Base-by-base conservation (phyloP, 2,329 filamentous ascomycete species). In the Colletotrichum karsti region DNA sequence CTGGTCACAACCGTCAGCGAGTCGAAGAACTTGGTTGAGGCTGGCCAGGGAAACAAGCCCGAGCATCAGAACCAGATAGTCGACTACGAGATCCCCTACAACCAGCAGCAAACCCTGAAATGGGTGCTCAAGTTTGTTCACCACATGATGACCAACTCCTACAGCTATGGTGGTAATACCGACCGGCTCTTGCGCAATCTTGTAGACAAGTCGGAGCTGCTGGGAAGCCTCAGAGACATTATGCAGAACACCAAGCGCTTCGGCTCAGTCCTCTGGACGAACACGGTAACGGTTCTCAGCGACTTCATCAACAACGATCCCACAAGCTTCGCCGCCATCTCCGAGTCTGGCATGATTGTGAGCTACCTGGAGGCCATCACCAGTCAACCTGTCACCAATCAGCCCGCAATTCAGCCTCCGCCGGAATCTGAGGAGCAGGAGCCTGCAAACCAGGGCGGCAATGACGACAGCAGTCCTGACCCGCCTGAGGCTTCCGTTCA, bases 251-350 rank as follows among this genome's bases (percentile, higher is more conserved):
- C 93, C 39, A 85, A 85, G 58, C 85, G 91, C 39, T 99, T 95
- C 77, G 96, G 96, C 12, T 96, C 95, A 2, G 92, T 96, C 67
- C 94, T 98, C 5, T 99, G 96, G 96, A 97, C 94, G 54, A 95
- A 95, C 77, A 92, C 94, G 7, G 93, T 97, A 69, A 95, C 92
- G 61, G 95, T 98, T 63, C 84, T 99, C 56, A 96, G 93, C 76
- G 95, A 94, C 73, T 99, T 99, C 79, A 97, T 99, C 74, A 97
- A 99, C 80, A 98, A 98, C 76, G 96, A 99, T 75, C 96, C 96
- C 0, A 99, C 96, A 1, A 99, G 96, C 78, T 99, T 97, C 77
- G 92, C 94, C 28, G 94, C 97, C 24, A 96, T 99, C 71, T 94
- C 93, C 13, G 96, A 99, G 80, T 95, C 96, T 56, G 94, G 94